These are phyloP conservation scores for Suillus sp. DNA, from an alignment of 768 basidiomycete genomes.

Conservation along the genomic window DNA sequence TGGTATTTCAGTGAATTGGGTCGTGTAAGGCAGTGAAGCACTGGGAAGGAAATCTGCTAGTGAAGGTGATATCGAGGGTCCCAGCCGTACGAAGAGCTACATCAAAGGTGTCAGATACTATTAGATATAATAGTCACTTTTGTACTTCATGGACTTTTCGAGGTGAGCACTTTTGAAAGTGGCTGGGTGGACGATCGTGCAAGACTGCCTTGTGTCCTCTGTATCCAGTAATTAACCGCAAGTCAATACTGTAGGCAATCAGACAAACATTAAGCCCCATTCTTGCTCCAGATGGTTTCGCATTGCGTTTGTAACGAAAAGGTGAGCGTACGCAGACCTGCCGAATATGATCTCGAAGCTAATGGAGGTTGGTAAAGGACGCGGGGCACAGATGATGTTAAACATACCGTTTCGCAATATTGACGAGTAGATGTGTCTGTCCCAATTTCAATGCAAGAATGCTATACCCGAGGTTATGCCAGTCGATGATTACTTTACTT, in stretches of 20 bases:
- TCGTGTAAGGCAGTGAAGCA: slow-evolving; percentile 55
- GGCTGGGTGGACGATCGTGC: slow-evolving; percentile 87
- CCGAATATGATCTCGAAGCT: slow-evolving; percentile 91
- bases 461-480: slow-evolving; percentile 97
- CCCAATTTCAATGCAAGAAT: slow-evolving; percentile 88
- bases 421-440: slow-evolving; percentile 64
- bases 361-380: neutral
- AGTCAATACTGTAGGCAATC: neutral
- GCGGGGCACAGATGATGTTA: neutral
- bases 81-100: slow-evolving; percentile 55
- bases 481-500: slow-evolving; percentile 93
- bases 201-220: slow-evolving; percentile 82
- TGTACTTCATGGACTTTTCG: slow-evolving; percentile 78
- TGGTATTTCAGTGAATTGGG: slow-evolving; percentile 53
- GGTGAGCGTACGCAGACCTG: slow-evolving; percentile 76
- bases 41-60: slow-evolving; percentile 55
- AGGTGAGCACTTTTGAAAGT: slow-evolving; percentile 72
- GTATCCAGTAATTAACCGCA: slow-evolving; percentile 15
- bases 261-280: slow-evolving; percentile 76
- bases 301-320: slow-evolving; percentile 95
- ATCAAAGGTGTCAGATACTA: slow-evolving; percentile 6
- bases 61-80: slow-evolving; percentile 38
- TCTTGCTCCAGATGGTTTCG: slow-evolving; percentile 63
- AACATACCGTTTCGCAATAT: slow-evolving; percentile 70
- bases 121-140: neutral